These are phyloP conservation scores for Flaveria ramosissima DNA, from an alignment of 129 eudicot genomes.

Conservation along the genomic window DNA sequence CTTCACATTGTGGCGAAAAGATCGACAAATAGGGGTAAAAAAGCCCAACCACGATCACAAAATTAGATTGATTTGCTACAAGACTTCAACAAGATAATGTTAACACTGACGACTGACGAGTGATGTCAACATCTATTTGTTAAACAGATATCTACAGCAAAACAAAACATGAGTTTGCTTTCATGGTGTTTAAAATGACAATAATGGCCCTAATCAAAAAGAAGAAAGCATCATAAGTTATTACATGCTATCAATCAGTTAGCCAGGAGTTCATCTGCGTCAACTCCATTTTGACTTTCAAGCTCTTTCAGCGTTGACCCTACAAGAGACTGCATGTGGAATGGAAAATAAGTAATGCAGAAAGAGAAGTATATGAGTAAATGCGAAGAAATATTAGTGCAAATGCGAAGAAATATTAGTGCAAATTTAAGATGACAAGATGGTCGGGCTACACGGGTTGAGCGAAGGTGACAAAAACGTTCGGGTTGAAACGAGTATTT, in stretches of 20 bases:
- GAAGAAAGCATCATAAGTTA: slow-evolving; percentile 2
- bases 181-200: slow-evolving; percentile 23
- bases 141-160: slow-evolving; percentile 30
- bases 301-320: slow-evolving; percentile 54
- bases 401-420: no score
- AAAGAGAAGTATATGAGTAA: neutral
- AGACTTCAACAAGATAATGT: neutral
- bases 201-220: slow-evolving; percentile 21
- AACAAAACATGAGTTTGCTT: slow-evolving; percentile 24
- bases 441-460: neutral
- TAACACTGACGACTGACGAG: neutral
- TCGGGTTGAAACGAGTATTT: neutral
- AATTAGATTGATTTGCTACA: neutral
- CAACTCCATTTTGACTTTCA: slow-evolving; percentile 41
- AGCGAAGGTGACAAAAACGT: neutral
- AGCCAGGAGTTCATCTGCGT: slow-evolving; percentile 25
- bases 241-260: slow-evolving; percentile 22
- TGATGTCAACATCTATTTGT: slow-evolving; percentile 12
- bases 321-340: slow-evolving; percentile 55
- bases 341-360: neutral
- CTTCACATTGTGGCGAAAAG: no score
- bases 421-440: neutral
- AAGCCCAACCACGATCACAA: no score
- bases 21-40: no score
- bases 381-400: neutral